phyloP scores from a whole-genome alignment of 805 yeast genomes.

The Spathaspora arborariae region DNA sequence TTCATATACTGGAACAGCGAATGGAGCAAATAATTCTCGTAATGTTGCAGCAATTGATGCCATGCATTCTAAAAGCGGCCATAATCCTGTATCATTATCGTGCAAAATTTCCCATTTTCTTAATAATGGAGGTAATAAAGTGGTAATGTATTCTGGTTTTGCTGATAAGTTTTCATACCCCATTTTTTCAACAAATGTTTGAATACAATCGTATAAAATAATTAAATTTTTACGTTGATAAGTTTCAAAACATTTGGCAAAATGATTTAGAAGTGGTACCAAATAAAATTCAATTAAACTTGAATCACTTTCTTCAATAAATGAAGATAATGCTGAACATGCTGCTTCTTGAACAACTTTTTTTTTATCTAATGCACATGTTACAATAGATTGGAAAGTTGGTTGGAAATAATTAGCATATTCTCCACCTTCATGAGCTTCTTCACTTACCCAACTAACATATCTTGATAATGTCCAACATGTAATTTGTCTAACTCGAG shows the following conservation, averaged over 20 bases:
- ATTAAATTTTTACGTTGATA: slow-evolving; percentile 83
- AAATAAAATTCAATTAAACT: slow-evolving; percentile 58
- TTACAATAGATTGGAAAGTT: slow-evolving; percentile 71
- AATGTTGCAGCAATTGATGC: slow-evolving; percentile 85
- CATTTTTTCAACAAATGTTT: slow-evolving; percentile 78
- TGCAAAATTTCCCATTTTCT: slow-evolving; percentile 71
- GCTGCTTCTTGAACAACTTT: slow-evolving; percentile 96
- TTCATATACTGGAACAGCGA: slow-evolving; percentile 80
- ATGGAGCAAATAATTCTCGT: slow-evolving; percentile 82
- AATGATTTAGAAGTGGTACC: slow-evolving; percentile 64
- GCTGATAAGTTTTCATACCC: slow-evolving; percentile 52
- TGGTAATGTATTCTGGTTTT: slow-evolving; percentile 54
- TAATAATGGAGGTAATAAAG: slow-evolving; percentile 77
- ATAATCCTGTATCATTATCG: slow-evolving; percentile 79
- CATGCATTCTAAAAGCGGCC: slow-evolving; percentile 93
- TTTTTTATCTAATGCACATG: slow-evolving; percentile 74
- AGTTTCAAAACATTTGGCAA: slow-evolving; percentile 66
- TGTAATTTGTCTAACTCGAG: slow-evolving; percentile 86
- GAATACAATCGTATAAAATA: slow-evolving; percentile 84
- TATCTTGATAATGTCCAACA: slow-evolving; percentile 95
- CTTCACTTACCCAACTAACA: slow-evolving; percentile 74
- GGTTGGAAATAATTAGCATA: slow-evolving; percentile 70
- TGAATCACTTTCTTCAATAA: slow-evolving; percentile 72
- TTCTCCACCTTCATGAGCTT: slow-evolving; percentile 57
- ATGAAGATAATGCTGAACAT: slow-evolving; percentile 78